phyloP scores from a whole-genome alignment of 768 basidiomycete genomes.

The Rhizopogon sp. region DNA sequence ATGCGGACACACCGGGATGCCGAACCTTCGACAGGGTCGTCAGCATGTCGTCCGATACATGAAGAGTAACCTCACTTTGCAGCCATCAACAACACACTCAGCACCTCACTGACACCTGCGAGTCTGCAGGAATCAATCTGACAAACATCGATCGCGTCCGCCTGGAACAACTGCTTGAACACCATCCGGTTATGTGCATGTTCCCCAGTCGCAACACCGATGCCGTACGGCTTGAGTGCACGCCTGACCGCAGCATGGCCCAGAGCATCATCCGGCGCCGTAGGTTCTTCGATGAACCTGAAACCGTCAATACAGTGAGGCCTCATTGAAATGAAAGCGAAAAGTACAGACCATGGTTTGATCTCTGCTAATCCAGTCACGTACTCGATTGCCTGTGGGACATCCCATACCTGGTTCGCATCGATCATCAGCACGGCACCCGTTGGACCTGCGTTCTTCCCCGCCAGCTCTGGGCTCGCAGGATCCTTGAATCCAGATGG shows the following conservation, averaged over 20 bases:
- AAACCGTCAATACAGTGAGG: background rate
- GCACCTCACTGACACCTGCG: slow-evolving; percentile 91
- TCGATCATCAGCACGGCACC: slow-evolving; percentile 97
- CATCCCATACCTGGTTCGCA: slow-evolving; percentile 97
- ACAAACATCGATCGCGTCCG: slow-evolving; percentile 89
- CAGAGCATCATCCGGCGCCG: slow-evolving; percentile 86
- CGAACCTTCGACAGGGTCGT: slow-evolving; percentile 50
- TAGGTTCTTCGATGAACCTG: slow-evolving; percentile 94
- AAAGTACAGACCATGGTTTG: slow-evolving; percentile 72
- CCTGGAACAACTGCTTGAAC: slow-evolving; percentile 93
- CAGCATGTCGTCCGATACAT: background rate
- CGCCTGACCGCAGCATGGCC: slow-evolving; percentile 79
- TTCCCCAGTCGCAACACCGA: slow-evolving; percentile 92
- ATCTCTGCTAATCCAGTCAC: slow-evolving; percentile 73
- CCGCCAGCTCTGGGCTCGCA: slow-evolving; percentile 55
- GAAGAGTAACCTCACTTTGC: slow-evolving; percentile 53
- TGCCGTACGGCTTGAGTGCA: slow-evolving; percentile 71
- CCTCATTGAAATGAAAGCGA: background rate
- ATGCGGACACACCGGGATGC: slow-evolving; percentile 86
- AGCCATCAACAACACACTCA: slow-evolving; percentile 85
- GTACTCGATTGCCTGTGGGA: slow-evolving; percentile 88
- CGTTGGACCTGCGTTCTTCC: slow-evolving; percentile 93
- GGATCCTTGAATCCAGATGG: slow-evolving; percentile 58
- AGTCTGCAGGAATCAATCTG: slow-evolving; percentile 95
- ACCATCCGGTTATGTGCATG: slow-evolving; percentile 92